These are phyloP conservation scores for Sanghuangporus baumii DNA, from an alignment of 1,284 basidiomycete species.

Conservation along the genomic window DNA sequence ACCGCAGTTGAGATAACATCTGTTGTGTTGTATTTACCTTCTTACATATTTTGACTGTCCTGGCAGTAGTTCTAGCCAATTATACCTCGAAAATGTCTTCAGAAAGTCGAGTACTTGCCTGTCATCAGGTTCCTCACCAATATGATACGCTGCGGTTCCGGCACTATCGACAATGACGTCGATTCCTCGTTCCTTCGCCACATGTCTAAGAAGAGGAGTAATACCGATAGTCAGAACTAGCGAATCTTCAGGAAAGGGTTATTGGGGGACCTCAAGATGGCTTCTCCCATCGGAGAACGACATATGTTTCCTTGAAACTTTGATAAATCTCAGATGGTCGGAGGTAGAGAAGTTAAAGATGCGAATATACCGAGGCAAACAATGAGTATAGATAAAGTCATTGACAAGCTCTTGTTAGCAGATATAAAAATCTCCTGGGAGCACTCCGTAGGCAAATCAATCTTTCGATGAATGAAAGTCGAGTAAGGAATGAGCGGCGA, in stretches of 20 bases:
- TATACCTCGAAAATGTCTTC: neutral
- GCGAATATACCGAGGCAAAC: constrained; percentile 46
- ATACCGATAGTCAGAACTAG: neutral
- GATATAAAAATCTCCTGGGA: no score
- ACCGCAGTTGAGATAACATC: neutral
- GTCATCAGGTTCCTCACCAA: constrained; percentile 67
- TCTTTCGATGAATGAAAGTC: no score
- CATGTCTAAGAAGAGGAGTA: constrained; percentile 27
- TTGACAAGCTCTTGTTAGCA: neutral
- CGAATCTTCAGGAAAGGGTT: neutral
- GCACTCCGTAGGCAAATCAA: no score
- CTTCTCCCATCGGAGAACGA: constrained; percentile 77
- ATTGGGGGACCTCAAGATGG: constrained; percentile 44
- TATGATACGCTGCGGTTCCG: constrained; percentile 68
- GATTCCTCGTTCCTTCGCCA: constrained; percentile 57
- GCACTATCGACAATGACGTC: constrained; percentile 65
- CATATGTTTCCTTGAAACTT: constrained; percentile 59
- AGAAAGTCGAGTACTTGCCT: constrained; percentile 31
- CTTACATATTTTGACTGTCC: constrained; percentile 55
- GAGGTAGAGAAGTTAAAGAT: no score
- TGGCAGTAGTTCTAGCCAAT: constrained; percentile 23
- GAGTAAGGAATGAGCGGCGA: no score
- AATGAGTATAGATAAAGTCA: constrained; percentile 45
- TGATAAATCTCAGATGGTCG: neutral
- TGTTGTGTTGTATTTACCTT: constrained; percentile 39